Evolutionary conservation across 208 protist genomes (phyloP).

Genomic region (Trypanosoma congolense): DNA sequence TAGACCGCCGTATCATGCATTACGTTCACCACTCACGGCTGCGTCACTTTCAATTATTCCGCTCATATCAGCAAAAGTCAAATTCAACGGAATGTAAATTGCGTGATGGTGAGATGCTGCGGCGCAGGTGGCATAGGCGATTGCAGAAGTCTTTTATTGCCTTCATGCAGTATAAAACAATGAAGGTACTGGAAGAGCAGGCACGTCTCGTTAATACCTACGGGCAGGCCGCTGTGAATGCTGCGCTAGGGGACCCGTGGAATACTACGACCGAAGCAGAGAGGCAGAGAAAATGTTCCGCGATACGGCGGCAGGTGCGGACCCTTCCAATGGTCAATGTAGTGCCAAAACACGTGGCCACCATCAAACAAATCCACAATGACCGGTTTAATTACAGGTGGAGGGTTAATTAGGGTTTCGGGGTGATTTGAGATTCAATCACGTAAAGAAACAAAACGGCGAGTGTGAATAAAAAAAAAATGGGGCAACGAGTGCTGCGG

Average conservation of each 20-base stretch:
- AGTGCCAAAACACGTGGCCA: conserved; percentile 85
- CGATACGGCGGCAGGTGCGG: conserved; percentile 53
- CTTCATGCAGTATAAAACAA: conserved; percentile 89
- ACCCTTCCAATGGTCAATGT: conserved; percentile 59
- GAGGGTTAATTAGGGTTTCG: conserved; percentile 63
- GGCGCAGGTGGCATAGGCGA: conserved; percentile 68
- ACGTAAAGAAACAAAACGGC: too few relatives aligned
- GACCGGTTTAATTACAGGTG: conserved; percentile 89
- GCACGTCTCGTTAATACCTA: conserved; percentile 77
- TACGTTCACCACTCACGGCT: conserved; percentile 83
- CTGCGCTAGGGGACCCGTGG: conserved; percentile 69
- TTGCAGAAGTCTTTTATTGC: conserved; percentile 88
- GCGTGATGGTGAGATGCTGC: conserved; percentile 83
- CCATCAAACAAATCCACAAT: conserved; percentile 91
- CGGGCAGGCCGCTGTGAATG: conserved; percentile 83
- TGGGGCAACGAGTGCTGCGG: too few relatives aligned
- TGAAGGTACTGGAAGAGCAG: conserved; percentile 89
- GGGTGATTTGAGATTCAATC: background rate
- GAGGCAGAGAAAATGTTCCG: conserved; percentile 42
- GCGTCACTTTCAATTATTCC: conserved; percentile 84
- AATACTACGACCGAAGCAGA: conserved; percentile 13
- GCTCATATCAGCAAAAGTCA: conserved; percentile 88
- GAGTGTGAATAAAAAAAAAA: too few relatives aligned
- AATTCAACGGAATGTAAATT: conserved; percentile 81
- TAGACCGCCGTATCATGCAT: conserved; percentile 83